Conservation (phyloP, 305 asterid species). For the Fraxinus greggii region DNA sequence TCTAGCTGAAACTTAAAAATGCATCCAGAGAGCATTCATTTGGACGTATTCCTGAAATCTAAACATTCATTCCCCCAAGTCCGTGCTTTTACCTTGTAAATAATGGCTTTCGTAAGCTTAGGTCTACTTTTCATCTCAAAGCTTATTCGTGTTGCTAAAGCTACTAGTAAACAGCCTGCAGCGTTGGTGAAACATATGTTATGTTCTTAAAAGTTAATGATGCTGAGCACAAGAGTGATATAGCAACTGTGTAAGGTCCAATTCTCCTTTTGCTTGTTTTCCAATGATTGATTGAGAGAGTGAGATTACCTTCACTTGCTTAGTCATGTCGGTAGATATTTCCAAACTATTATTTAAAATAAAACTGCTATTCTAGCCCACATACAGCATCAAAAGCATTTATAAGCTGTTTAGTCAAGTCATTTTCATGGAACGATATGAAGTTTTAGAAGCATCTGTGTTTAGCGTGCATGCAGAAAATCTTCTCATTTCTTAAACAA, state of each 20-base stretch:
- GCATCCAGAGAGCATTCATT: background rate
- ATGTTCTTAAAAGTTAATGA: background rate
- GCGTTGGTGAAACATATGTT: background rate
- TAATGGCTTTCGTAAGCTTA: background rate
- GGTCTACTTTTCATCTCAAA: background rate
- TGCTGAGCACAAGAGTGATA: background rate
- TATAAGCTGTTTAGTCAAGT: background rate
- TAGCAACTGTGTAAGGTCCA: background rate
- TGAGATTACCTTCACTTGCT: background rate
- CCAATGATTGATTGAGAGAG: background rate
- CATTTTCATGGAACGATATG: background rate
- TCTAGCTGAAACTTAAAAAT: background rate
- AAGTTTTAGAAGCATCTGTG: background rate
- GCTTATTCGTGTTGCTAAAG: background rate
- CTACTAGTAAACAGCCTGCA: background rate
- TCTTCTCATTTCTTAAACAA: background rate
- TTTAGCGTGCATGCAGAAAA: background rate
- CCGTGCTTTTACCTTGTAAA: background rate
- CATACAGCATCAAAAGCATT: background rate
- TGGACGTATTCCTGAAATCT: background rate
- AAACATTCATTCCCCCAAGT: background rate
- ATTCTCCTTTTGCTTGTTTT: background rate
- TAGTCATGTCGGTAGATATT: background rate
- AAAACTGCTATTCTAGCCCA: background rate
- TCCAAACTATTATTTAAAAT: background rate